Conservation (phyloP, 768 basidiomycete genomes). For the Candolleomyces eurysporus region DNA sequence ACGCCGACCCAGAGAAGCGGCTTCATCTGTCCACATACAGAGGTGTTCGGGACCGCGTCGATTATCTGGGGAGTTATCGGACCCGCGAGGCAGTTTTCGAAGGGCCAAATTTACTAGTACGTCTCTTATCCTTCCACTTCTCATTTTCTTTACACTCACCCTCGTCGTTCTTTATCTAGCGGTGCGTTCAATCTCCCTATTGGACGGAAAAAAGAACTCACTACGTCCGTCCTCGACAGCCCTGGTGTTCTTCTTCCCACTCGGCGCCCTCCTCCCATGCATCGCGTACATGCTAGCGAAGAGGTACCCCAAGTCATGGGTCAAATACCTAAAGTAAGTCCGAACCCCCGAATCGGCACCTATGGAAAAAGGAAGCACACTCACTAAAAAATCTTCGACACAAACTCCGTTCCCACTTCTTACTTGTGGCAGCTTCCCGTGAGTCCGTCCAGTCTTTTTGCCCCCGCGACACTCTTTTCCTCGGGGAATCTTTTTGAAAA, state of each 20-base stretch:
- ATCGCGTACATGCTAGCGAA: too few species aligned
- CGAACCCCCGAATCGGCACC: background rate
- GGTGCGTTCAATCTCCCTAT: constrained; percentile 26
- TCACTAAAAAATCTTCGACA: too few species aligned
- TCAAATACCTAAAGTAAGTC: constrained; percentile 55
- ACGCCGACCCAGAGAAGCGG: constrained; percentile 47
- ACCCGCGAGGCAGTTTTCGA: constrained; percentile 66
- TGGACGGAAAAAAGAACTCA: too few species aligned
- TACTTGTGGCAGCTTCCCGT: too few species aligned
- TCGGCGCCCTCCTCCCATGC: too few species aligned
- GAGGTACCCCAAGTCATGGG: too few species aligned
- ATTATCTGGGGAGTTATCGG: constrained; percentile 85
- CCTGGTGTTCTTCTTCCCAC: too few species aligned
- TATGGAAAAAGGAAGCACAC: too few species aligned
- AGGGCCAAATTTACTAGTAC: constrained; percentile 61
- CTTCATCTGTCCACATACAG: constrained; percentile 68
- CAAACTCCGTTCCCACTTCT: background rate
- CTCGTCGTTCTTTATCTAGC: constrained; percentile 72
- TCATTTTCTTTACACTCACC: constrained; percentile 19
- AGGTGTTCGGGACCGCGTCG: constrained; percentile 79
- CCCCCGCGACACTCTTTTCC: too few species aligned
- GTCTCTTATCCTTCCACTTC: constrained; percentile 1
- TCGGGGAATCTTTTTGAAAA: background rate
- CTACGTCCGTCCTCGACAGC: too few species aligned
- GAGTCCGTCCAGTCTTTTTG: too few species aligned